These are phyloP conservation scores for Priceomyces castillae DNA, from an alignment of 805 yeast genomes.

Conservation along the genomic window DNA sequence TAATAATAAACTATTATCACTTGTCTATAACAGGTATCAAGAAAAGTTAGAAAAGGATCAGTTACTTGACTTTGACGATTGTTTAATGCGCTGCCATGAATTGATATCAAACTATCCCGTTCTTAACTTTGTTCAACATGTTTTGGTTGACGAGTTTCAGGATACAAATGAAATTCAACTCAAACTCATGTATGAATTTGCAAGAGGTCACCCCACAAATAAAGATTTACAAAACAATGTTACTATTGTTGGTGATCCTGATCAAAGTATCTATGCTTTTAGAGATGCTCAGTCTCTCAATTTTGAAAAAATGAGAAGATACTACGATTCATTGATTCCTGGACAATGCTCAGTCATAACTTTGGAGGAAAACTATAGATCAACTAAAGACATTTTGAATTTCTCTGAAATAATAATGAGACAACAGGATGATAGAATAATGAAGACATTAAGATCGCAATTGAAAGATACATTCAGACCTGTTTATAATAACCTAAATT, in stretches of 20 bases:
- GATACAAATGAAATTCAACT: conserved; percentile 83
- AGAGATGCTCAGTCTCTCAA: conserved; percentile 74
- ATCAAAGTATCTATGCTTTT: conserved; percentile 90
- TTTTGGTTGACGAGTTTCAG: conserved; percentile 91
- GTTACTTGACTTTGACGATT: conserved; percentile 80
- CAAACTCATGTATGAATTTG: conserved; percentile 54
- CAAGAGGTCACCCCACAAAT: conserved; percentile 33
- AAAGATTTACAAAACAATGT: conserved; percentile 45
- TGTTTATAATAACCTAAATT: conserved; percentile 37
- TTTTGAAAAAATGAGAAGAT: conserved; percentile 52
- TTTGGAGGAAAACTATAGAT: conserved; percentile 74
- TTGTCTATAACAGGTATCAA: conserved; percentile 55
- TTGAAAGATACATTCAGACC: conserved; percentile 43
- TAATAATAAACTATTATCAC: conserved; percentile 16
- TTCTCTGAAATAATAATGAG: conserved; percentile 65
- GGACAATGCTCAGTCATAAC: conserved; percentile 31
- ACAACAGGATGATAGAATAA: conserved; percentile 50
- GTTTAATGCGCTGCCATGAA: conserved; percentile 54
- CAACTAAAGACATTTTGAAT: conserved; percentile 63
- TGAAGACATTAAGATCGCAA: conserved; percentile 49
- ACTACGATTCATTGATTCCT: conserved; percentile 27
- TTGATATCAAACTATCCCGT: conserved; percentile 49
- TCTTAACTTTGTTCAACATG: conserved; percentile 56
- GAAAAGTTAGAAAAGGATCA: conserved; percentile 37
- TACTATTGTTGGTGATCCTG: conserved; percentile 95